Conservation (phyloP, 805 yeast genomes). For the Metschnikowia kunwiensis region DNA sequence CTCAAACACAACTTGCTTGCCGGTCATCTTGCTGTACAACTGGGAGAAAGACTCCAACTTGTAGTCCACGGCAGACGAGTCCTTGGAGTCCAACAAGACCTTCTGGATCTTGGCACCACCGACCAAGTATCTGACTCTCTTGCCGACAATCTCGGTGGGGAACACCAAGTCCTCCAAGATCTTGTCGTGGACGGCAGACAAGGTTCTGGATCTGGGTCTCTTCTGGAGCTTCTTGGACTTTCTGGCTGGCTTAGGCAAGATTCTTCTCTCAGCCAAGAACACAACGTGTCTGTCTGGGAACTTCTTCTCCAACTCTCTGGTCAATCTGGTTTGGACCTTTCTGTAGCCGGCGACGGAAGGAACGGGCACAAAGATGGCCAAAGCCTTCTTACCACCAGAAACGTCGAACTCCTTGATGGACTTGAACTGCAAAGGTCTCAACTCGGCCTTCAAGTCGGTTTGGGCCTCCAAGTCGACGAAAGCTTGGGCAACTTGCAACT, state of each 20-base stretch:
- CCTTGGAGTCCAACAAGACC: constrained; percentile 97
- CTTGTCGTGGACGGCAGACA: constrained; percentile 97
- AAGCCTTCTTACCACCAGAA: constrained; percentile 97
- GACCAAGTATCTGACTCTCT: constrained; percentile 98
- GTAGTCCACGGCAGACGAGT: constrained; percentile 94
- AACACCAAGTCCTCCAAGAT: constrained; percentile 97
- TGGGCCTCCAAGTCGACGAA: constrained; percentile 94
- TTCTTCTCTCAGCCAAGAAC: constrained; percentile 99
- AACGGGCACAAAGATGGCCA: constrained; percentile 96
- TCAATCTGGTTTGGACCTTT: constrained; percentile 94
- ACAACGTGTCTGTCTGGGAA: constrained; percentile 99
- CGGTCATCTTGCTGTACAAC: constrained; percentile 96
- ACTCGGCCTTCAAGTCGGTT: constrained; percentile 94
- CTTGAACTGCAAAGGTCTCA: constrained; percentile 98
- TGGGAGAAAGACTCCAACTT: constrained; percentile 99
- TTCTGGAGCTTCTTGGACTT: constrained; percentile 90
- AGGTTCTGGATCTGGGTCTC: constrained; percentile 99
- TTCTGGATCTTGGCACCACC: constrained; percentile 99
- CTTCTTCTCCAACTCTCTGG: constrained; percentile 99
- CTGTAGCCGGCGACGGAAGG: constrained; percentile 91
- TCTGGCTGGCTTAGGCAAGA: constrained; percentile 98
- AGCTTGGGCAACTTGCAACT: constrained; percentile 99
- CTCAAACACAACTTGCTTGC: constrained; percentile 99
- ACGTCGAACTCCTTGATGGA: constrained; percentile 98
- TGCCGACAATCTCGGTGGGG: constrained; percentile 99